These are phyloP conservation scores for Trapa incisa DNA, from an alignment of 345 rosid species.

Conservation along the genomic window DNA sequence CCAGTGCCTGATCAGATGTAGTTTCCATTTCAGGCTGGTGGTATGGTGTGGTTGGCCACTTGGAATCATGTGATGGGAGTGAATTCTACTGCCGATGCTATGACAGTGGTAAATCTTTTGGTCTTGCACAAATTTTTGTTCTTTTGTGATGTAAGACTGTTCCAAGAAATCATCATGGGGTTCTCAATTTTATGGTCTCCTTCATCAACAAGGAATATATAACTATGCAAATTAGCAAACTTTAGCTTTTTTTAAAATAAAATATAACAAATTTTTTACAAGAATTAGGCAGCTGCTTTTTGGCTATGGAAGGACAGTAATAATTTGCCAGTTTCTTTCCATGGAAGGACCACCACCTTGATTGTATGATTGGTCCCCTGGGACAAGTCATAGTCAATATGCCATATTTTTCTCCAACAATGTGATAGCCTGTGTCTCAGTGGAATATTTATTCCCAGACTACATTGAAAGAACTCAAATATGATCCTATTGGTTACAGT, in stretches of 20 bases:
- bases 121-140: background rate
- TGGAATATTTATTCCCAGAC: conserved; percentile 44
- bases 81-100: conserved; percentile 53
- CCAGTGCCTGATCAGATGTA: conserved; percentile 6
- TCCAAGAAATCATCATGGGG: background rate
- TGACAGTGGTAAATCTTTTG: conserved; percentile 27
- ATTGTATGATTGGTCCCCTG: conserved; percentile 36
- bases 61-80: conserved; percentile 73
- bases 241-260: background rate
- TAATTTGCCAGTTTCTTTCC: background rate
- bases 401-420: conserved; percentile 53
- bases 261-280: background rate
- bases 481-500: conserved; percentile 15
- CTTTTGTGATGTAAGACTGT: background rate
- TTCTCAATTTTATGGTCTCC: background rate
- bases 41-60: conserved; percentile 84
- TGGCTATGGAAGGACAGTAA: background rate
- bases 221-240: background rate
- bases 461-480: conserved; percentile 23
- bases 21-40: conserved; percentile 67
- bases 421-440: conserved; percentile 43
- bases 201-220: background rate
- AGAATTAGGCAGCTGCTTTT: background rate
- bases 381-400: conserved; percentile 34
- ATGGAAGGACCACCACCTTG: conserved; percentile 9